Evolutionary conservation across 2,329 filamentous ascomycete genomes (phyloP).

Genomic region (Tolypocladium endophyticum): DNA sequence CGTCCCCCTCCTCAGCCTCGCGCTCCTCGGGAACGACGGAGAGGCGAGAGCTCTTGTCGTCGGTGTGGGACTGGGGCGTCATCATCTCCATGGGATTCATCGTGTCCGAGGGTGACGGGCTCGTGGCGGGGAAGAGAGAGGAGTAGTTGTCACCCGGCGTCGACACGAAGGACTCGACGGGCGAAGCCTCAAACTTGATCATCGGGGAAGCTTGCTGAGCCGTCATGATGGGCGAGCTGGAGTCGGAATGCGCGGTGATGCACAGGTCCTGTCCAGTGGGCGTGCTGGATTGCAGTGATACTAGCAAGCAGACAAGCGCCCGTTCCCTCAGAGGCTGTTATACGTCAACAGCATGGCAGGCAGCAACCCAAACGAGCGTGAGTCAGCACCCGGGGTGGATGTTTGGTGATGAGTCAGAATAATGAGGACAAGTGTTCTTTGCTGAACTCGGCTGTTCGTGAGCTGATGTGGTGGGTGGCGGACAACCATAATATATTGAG

Average conservation of each 20-base stretch:
- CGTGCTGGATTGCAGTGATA: neutral
- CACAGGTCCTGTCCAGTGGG: neutral
- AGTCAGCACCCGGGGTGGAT: conserved; percentile 9
- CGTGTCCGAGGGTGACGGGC: conserved; percentile 18
- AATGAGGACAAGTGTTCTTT: conserved; percentile 17
- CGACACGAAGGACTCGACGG: conserved; percentile 43
- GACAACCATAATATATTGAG: conserved; percentile 25
- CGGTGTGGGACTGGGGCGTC: conserved; percentile 32
- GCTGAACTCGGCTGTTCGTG: neutral
- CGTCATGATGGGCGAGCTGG: conserved; percentile 20
- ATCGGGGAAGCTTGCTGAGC: conserved; percentile 29
- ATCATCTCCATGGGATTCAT: conserved; percentile 38
- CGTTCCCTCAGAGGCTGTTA: conserved; percentile 7
- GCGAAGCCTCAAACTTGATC: conserved; percentile 43
- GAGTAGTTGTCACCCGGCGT: conserved; percentile 37
- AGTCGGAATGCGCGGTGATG: conserved; percentile 8
- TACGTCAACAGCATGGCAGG: conserved; percentile 11
- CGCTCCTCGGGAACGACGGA: conserved; percentile 14
- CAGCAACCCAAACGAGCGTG: conserved; percentile 8
- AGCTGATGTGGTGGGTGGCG: conserved; percentile 10
- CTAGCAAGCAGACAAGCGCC: conserved; percentile 2
- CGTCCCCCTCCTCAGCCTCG: conserved; percentile 6
- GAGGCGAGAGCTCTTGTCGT: conserved; percentile 15
- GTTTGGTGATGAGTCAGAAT: conserved; percentile 11
- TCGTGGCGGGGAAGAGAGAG: conserved; percentile 32